Base-by-base conservation (phyloP, 139 green algal species). In the Microglena sp. region DNA sequence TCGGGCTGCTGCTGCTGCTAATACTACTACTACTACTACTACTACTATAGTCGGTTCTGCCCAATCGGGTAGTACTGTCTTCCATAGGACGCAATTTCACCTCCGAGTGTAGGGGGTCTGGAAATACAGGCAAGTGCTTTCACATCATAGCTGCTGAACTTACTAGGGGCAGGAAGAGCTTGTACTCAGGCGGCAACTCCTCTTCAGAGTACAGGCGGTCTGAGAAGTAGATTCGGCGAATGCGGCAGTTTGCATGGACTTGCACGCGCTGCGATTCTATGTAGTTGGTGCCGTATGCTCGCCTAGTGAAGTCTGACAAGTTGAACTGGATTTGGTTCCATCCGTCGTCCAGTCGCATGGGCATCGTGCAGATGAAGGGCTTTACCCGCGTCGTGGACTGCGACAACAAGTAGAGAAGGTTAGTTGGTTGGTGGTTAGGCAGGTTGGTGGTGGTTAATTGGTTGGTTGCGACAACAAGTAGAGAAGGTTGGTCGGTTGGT, bases 251-350 rank as follows among this genome's bases (percentile, higher is more conserved):
- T 67, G 90, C 90, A 75, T 97, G 90, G 22, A 96, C 85, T 64
- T 91, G 83, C 28, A 96, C 86, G 0, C 85, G 76, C 62, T 92
- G 73, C 4, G 87, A 92, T 80, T 96, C 90, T 36, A 93, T 82
- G 67, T 95, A 95, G 67, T 92, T 93, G 21, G 89, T 96, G n/a
- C 84, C 89, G 56, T 95, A 96, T 43, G 90, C 90, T 43, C 85
- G 71, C 21, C 86, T 71, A 21, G 89, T 93, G 78, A 97, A 97
- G 76, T 97, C 90, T 24, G 78, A 80, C 36, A 97, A 78, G 72
- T 97, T 96, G 81, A 97, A 96, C 71, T 95, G 84, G 29, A 96
- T 88, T 71, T 96, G 87, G 73, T 97, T 97, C 91, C 91, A 97
- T 6, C 91, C 91, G 45, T 95, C 85, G 57, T 96, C 90, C 34